phyloP scores from a whole-genome alignment of 1,139 yeast species.

The Hyphopichia burtonii region DNA sequence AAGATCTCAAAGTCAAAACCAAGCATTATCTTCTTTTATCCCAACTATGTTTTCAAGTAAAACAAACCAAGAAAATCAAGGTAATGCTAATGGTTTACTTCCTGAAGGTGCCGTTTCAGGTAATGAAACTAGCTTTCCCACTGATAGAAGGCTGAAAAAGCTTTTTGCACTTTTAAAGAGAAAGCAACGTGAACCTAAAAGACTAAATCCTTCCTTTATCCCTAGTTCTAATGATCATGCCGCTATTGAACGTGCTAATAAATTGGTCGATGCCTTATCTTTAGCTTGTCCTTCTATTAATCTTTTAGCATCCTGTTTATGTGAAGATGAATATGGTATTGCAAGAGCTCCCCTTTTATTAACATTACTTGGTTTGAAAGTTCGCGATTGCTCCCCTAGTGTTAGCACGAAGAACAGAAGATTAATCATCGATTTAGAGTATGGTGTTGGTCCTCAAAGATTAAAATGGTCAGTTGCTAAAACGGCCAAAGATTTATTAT shows the following conservation, averaged over 20 bases:
- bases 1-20: constrained; percentile 6
- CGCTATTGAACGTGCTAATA: constrained; percentile 56
- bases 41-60: constrained; percentile 14
- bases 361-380: constrained; percentile 65
- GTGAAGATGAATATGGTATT: constrained; percentile 74
- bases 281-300: constrained; percentile 82
- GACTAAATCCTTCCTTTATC: background rate
- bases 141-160: background rate
- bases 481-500: constrained; percentile 67
- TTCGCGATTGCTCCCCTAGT: constrained; percentile 52
- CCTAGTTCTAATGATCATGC: constrained; percentile 22
- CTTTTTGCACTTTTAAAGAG: background rate
- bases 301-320: constrained; percentile 70
- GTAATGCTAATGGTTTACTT: background rate
- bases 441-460: constrained; percentile 82
- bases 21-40: constrained; percentile 11
- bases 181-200: constrained; percentile 1
- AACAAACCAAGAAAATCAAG: constrained; percentile 5
- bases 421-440: constrained; percentile 73
- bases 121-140: background rate
- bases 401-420: constrained; percentile 48
- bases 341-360: constrained; percentile 80
- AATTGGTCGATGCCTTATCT: constrained; percentile 59
- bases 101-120: background rate
- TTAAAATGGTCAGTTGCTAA: constrained; percentile 79